Evolutionary conservation across 768 basidiomycete genomes (phyloP), one percentile per base, ranked within the genome.

Genomic region (Albatrellus ellisii): DNA sequence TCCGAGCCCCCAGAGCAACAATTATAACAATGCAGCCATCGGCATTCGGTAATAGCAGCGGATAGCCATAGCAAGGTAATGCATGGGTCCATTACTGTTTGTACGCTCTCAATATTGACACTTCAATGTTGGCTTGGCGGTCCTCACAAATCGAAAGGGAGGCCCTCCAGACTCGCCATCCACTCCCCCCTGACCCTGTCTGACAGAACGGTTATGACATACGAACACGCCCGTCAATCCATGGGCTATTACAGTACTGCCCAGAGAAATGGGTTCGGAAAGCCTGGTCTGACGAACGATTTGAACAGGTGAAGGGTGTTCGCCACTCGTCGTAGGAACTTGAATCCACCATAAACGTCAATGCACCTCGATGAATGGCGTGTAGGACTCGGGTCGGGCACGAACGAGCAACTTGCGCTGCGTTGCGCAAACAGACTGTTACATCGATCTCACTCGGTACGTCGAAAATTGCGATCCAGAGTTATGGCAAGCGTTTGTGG

Each of bases 191-290:
- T 27, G 48, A 26, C 24, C 20, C 31, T 50, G 9, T 73, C 77
- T 2, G 81, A 89, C 52, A 75, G 77, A 20, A 68, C 73, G 9
- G 52, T 61, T 17, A 71, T 91, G 47, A 63, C 63, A 6, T 79
- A 79, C 39, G 84, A 87, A 39, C 70, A 71, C 39, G 88, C 89
- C 3, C 75, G 82, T 37, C 75, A 72, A 46, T 97, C 97, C 65
- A 91, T 95, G 82, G 91, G 91, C 48, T 97, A 84, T 58, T 97
- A 97, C 53, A 94, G 90, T n/a, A n/a, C n/a, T n/a, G n/a, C n/a
- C 56, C 72, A 77, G 34, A 69, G 76, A 26, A 94, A 77, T 56
- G 63, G 65, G 20, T 91, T 91, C 53, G 66, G 69, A 8, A 73
- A 72, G 47, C 87, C 88, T 2, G 80, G 84, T 36, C 60, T 94